These are phyloP conservation scores for Arxiozyma heterogenica DNA, from an alignment of 1,139 yeast species.

Conservation along the genomic window DNA sequence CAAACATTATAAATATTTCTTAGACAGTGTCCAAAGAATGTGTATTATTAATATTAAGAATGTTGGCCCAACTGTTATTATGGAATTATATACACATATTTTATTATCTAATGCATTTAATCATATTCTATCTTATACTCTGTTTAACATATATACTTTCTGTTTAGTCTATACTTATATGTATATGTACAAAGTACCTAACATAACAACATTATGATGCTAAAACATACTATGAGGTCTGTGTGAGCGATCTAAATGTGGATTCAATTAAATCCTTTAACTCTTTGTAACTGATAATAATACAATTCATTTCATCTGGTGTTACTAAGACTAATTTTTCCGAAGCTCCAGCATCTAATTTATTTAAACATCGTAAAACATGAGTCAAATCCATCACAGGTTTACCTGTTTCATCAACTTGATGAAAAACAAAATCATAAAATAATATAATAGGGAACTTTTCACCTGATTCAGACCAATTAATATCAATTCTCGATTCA, in stretches of 20 bases:
- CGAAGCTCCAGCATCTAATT: slow-evolving; percentile 85
- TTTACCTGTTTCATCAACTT: slow-evolving; percentile 64
- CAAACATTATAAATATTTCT: too few species aligned
- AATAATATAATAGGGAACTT: slow-evolving; percentile 69
- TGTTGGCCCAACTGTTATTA: too few species aligned
- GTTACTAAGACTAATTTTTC: slow-evolving; percentile 74
- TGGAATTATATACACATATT: too few species aligned
- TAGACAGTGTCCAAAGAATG: too few species aligned
- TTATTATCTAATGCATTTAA: too few species aligned
- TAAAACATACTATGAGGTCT: not conserved
- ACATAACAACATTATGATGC: not conserved
- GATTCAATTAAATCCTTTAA: slow-evolving; percentile 65
- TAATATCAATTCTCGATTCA: slow-evolving; percentile 44
- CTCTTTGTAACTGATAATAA: slow-evolving; percentile 71
- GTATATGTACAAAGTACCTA: too few species aligned
- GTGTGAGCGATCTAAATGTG: slow-evolving; percentile 51
- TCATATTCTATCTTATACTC: too few species aligned
- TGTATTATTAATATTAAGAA: too few species aligned
- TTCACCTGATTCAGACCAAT: slow-evolving; percentile 72
- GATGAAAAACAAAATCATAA: slow-evolving; percentile 80
- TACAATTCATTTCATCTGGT: slow-evolving; percentile 72
- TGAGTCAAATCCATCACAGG: slow-evolving; percentile 78
- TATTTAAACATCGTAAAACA: slow-evolving; percentile 70
- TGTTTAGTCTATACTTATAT: not conserved
- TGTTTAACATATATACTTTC: not conserved